These are phyloP conservation scores for Westerdykella sp. DNA, from an alignment of 2,329 filamentous ascomycete species.

Conservation along the genomic window DNA sequence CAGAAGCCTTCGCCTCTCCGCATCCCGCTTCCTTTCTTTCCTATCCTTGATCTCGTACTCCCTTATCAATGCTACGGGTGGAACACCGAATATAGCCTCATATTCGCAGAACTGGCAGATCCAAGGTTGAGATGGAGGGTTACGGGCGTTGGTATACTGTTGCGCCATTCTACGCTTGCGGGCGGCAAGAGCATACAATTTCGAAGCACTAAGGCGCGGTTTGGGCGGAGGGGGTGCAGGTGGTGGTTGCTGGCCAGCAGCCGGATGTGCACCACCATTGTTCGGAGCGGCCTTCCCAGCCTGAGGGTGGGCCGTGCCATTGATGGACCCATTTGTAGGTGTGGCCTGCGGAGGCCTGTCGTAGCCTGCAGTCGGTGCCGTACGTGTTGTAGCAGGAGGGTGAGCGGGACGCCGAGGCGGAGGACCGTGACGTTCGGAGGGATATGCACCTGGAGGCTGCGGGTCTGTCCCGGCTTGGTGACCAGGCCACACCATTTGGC, in stretches of 20 bases:
- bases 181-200: constrained; percentile 68
- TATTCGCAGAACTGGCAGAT: constrained; percentile 99
- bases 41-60: constrained; percentile 94
- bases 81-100: constrained; percentile 86
- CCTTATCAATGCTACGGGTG: constrained; percentile 76
- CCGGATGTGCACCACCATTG: constrained; percentile 34
- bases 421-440: constrained; percentile 11
- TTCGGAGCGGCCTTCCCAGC: constrained; percentile 29
- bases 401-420: constrained; percentile 16
- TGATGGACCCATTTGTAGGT: constrained; percentile 51
- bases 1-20: constrained; percentile 75
- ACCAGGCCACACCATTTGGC: constrained; percentile 65
- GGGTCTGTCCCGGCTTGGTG: constrained; percentile 37
- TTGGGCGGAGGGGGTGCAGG: constrained; percentile 51
- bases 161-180: constrained; percentile 71
- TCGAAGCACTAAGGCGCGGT: constrained; percentile 56
- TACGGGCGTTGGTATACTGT: constrained; percentile 67
- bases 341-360: constrained; percentile 44
- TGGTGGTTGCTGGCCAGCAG: not conserved
- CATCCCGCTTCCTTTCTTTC: constrained; percentile 72
- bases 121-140: constrained; percentile 79
- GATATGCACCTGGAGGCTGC: constrained; percentile 36
- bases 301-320: constrained; percentile 28
- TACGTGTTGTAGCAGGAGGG: constrained; percentile 17
- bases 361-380: not conserved